Conservation (phyloP, 306 rosid species). For the Prosopis cineraria region DNA sequence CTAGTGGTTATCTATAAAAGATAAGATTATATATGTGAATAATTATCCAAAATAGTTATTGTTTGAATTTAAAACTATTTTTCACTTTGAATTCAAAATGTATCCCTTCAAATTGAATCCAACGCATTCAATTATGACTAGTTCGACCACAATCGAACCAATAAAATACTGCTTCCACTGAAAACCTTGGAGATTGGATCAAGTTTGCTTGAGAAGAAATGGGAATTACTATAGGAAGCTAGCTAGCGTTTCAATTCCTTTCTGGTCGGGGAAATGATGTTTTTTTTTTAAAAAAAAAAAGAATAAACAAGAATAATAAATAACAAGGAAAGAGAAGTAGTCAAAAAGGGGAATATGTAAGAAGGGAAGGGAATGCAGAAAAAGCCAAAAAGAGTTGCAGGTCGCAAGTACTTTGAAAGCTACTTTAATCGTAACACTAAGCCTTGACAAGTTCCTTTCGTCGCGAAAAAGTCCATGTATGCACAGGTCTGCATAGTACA, state of each 20-base stretch:
- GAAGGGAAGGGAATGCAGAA: neutral
- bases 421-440: constrained; percentile 20
- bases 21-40: no score
- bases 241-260: neutral
- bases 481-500: neutral
- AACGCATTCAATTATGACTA: no score
- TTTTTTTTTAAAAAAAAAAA: no score
- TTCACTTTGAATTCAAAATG: no score
- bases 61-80: no score
- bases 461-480: constrained; percentile 11
- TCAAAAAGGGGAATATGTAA: neutral
- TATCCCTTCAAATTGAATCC: no score
- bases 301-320: neutral
- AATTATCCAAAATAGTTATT: no score
- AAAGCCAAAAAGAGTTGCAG: constrained; percentile 13
- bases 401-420: constrained; percentile 19
- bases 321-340: neutral
- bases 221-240: neutral
- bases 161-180: no score
- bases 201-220: neutral
- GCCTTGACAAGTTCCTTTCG: constrained; percentile 29
- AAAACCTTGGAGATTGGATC: no score
- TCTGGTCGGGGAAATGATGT: neutral
- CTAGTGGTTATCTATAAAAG: no score
- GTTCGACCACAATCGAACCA: no score